Percentiles rank a stretch among this genome's conserved stretches.
Evolutionary conservation across 805 yeast species (phyloP).

Genomic region (Candida sonorensis): DNA sequence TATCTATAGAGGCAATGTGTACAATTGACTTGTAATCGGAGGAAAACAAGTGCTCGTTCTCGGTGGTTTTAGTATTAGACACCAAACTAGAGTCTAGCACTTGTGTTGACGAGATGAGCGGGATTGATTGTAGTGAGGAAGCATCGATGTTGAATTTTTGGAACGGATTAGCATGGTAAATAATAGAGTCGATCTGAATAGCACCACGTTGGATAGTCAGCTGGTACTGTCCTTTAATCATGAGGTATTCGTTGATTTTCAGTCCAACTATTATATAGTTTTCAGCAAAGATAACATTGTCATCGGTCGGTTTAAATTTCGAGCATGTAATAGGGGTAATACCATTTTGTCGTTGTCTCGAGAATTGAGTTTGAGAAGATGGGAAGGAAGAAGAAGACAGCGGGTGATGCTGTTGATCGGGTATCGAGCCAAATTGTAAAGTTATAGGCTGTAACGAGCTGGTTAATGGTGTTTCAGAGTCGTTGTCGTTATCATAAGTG

Average conservation of each 20-base stretch:
- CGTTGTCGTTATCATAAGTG: no score
- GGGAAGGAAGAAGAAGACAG: no score
- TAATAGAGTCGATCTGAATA: conserved; percentile 33
- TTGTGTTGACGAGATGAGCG: conserved; percentile 38
- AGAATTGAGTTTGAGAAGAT: no score
- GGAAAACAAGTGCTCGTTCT: conserved; percentile 32
- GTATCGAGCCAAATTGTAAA: conserved; percentile 1
- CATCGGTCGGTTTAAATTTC: conserved; percentile 30
- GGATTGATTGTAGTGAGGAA: conserved; percentile 31
- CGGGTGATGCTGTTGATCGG: no score
- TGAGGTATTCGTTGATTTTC: conserved; percentile 33
- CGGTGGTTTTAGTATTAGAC: conserved; percentile 23
- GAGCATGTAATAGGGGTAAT: conserved; percentile 22
- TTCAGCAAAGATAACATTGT: conserved; percentile 30
- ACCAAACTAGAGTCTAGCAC: conserved; percentile 27
- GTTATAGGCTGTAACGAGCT: conserved; percentile 1
- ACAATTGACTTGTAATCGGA: conserved; percentile 37
- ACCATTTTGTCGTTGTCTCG: no score
- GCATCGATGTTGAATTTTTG: conserved; percentile 23
- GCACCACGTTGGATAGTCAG: conserved; percentile 42
- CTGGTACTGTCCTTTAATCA: conserved; percentile 41
- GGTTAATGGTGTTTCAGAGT: no score
- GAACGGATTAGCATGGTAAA: conserved; percentile 22
- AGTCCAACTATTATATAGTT: conserved; percentile 35
- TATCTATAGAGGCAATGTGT: conserved; percentile 28